A percentile compares a stretch with the other conserved stretches of the same genome.
phyloP scores from a whole-genome alignment of 345 rosid genomes.

The Citrus maxima region DNA sequence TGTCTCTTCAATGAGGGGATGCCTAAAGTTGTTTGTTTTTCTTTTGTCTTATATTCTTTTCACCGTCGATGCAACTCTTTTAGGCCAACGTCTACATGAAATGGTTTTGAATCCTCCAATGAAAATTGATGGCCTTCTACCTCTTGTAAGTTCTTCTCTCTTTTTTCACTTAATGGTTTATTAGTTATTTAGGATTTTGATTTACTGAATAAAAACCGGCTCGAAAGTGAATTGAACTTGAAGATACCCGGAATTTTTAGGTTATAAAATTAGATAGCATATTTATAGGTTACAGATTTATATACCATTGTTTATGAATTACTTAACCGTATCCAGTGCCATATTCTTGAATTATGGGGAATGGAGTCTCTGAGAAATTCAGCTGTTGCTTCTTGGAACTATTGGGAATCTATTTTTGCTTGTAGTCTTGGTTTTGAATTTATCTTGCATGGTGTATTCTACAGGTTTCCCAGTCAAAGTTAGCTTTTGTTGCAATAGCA shows the following conservation, averaged over 20 bases:
- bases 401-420: not conserved
- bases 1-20: not conserved
- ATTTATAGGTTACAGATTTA: no score
- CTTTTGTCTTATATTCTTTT: conserved; percentile 1
- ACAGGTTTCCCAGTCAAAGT: conserved; percentile 61
- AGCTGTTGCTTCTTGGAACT: not conserved
- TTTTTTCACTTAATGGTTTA: not conserved
- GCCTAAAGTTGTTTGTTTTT: not conserved
- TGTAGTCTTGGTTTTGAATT: not conserved
- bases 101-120: conserved; percentile 69
- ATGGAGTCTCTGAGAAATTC: not conserved
- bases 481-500: conserved; percentile 73
- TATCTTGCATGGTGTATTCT: conserved; percentile 7
- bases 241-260: not conserved
- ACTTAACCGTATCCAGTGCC: not conserved
- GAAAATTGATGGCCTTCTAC: conserved; percentile 47
- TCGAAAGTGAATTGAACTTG: not conserved
- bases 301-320: not conserved
- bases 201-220: not conserved
- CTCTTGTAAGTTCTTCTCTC: conserved; percentile 47
- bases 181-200: conserved; percentile 2
- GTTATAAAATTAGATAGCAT: not conserved
- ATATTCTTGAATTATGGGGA: not conserved
- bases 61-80: not conserved
- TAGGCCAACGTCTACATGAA: conserved; percentile 87